Conservation (phyloP, 768 basidiomycete species). For the Amanita pseudoporphyria region DNA sequence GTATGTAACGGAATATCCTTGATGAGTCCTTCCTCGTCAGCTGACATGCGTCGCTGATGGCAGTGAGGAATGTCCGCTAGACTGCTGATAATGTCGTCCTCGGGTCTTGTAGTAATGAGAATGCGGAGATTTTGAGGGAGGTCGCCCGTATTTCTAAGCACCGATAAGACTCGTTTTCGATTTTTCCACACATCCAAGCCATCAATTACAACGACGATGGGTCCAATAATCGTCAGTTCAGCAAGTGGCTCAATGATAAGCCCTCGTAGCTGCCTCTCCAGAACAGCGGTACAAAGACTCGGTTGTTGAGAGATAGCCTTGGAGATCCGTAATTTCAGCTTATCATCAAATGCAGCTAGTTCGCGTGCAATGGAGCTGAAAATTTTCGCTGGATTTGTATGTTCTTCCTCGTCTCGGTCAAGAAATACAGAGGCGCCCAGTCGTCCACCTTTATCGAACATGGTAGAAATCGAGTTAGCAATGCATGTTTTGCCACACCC, state of each 20-base stretch:
- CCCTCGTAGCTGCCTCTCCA: constrained; percentile 16
- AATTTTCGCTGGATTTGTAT: constrained; percentile 15
- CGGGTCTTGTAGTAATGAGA: constrained; percentile 19
- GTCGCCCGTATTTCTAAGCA: not conserved
- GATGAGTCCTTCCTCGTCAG: not conserved
- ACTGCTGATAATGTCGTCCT: constrained; percentile 7
- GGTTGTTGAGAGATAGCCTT: constrained; percentile 1
- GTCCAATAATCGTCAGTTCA: constrained; percentile 16
- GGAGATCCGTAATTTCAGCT: constrained; percentile 7
- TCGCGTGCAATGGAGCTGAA: constrained; percentile 24
- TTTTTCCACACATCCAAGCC: constrained; percentile 21
- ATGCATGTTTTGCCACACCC: constrained; percentile 23
- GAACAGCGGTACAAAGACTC: not conserved
- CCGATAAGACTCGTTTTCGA: not conserved
- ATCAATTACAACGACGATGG: constrained; percentile 25
- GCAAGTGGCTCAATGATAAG: constrained; percentile 19
- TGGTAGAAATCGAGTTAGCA: constrained; percentile 19
- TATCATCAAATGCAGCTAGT: constrained; percentile 21
- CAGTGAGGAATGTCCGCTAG: not conserved
- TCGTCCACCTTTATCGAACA: constrained; percentile 17
- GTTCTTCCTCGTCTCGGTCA: constrained; percentile 9
- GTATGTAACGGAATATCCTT: not conserved
- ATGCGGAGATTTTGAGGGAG: constrained; percentile 19
- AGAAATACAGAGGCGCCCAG: constrained; percentile 24
- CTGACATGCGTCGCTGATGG: not conserved